Conservation (phyloP, 352 stramenopile species). For the Phytophthora crassamura region DNA sequence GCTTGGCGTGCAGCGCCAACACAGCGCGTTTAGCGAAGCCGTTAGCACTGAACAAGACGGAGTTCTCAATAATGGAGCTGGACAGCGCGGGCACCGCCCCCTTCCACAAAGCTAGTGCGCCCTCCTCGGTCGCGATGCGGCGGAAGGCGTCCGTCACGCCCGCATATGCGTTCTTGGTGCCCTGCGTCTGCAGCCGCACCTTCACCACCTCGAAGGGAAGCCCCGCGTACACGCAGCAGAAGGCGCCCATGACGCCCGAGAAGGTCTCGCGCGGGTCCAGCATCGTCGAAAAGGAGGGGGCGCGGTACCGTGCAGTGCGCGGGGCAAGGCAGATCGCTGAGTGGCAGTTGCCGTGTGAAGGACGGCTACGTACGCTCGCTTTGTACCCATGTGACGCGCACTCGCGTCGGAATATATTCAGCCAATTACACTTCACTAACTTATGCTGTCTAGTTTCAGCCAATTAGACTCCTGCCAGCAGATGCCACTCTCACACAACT, state of each 20-base stretch:
- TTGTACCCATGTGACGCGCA: too few species aligned
- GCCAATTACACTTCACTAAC: too few species aligned
- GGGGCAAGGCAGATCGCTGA: not conserved
- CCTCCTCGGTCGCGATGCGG: constrained; percentile 78
- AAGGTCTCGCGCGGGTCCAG: constrained; percentile 81
- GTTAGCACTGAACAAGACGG: constrained; percentile 90
- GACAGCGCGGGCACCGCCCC: constrained; percentile 86
- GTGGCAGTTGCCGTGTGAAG: too few species aligned
- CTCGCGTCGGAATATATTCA: too few species aligned
- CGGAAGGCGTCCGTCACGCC: constrained; percentile 72
- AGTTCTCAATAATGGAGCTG: constrained; percentile 91
- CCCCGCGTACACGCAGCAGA: constrained; percentile 84
- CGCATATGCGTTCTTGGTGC: constrained; percentile 60
- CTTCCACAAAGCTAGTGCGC: constrained; percentile 84
- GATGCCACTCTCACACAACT: too few species aligned
- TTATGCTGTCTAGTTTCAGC: too few species aligned
- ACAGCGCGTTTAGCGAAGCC: constrained; percentile 77
- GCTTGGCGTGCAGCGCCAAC: constrained; percentile 60
- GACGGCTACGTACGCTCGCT: too few species aligned
- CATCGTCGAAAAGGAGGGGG: constrained; percentile 35
- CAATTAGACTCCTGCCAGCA: too few species aligned
- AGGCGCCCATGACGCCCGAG: constrained; percentile 76
- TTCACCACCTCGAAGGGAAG: constrained; percentile 92
- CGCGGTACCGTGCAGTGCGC: not conserved
- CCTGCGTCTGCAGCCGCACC: constrained; percentile 85